Conservation (phyloP, 257 asterid species). For the Lantana camara region DNA sequence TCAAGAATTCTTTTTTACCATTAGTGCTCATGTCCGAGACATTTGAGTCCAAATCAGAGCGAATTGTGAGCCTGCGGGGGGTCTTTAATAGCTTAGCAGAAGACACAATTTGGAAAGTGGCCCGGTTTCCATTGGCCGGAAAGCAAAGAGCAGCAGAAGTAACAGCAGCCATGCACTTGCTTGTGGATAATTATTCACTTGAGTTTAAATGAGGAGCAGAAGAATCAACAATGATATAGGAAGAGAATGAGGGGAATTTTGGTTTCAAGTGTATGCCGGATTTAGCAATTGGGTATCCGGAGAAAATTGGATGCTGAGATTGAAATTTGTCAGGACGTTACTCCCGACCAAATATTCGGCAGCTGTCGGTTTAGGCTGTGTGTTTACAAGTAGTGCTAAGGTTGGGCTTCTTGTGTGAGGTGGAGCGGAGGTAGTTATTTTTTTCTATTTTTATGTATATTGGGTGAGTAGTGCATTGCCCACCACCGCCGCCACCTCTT, state of each 20-base stretch:
- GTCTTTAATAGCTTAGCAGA: slow-evolving; percentile 39
- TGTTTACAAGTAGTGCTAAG: background rate
- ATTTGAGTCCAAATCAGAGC: slow-evolving; percentile 84
- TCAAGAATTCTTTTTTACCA: slow-evolving; percentile 45
- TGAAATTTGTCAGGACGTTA: slow-evolving; percentile 28
- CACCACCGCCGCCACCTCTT: no score
- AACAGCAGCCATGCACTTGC: slow-evolving; percentile 49
- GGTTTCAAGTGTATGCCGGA: background rate
- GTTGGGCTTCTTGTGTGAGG: background rate
- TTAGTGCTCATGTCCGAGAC: slow-evolving; percentile 89
- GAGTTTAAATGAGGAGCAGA: background rate
- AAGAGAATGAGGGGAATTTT: background rate
- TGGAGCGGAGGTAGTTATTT: background rate
- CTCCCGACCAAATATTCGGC: slow-evolving; percentile 22
- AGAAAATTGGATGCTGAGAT: slow-evolving; percentile 29
- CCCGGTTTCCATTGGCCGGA: slow-evolving; percentile 49
- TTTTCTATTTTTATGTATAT: no score
- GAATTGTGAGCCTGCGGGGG: slow-evolving; percentile 49
- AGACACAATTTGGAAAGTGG: slow-evolving; percentile 32
- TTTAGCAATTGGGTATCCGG: slow-evolving; percentile 21
- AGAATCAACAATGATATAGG: background rate
- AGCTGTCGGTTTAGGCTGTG: background rate
- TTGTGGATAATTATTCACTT: no score
- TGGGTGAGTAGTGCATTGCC: no score
- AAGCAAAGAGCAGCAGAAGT: slow-evolving; percentile 49